A percentile compares a stretch with the other conserved stretches of the same genome.
Conservation (phyloP, 1,139 yeast genomes). For the Debaryomycetaceae sp. region DNA sequence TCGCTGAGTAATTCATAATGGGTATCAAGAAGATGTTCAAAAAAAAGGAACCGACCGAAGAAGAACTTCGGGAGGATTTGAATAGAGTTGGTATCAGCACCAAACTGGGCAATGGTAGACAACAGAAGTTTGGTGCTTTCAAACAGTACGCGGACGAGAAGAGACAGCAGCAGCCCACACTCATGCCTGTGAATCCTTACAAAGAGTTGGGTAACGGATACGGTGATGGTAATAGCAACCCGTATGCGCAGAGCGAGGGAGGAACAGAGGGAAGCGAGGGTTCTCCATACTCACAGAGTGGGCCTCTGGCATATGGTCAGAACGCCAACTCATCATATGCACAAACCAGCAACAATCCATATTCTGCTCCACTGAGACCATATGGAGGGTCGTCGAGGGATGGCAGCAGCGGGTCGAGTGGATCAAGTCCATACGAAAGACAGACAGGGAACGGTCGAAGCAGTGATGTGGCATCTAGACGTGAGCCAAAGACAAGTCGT, state of each 20-base stretch:
- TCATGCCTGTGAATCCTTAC: conserved; percentile 47
- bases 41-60: conserved; percentile 59
- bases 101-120: conserved; percentile 33
- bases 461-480: background rate
- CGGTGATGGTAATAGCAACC: conserved; percentile 18
- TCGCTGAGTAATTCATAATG: conserved; percentile 20
- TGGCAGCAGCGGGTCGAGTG: background rate
- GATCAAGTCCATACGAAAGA: background rate
- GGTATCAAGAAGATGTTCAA: conserved; percentile 55
- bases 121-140: conserved; percentile 66
- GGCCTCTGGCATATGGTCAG: background rate
- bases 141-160: conserved; percentile 55
- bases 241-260: conserved; percentile 19
- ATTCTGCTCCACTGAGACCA: conserved; percentile 7
- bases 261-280: conserved; percentile 12
- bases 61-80: conserved; percentile 50
- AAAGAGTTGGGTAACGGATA: conserved; percentile 28
- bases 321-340: background rate
- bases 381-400: conserved; percentile 7
- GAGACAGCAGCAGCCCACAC: conserved; percentile 38
- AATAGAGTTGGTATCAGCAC: conserved; percentile 53
- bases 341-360: background rate
- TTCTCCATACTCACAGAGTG: conserved; percentile 2
- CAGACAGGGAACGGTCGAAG: conserved; percentile 1
- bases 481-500: background rate